These are phyloP conservation scores for Rhypophila decipiens DNA, from an alignment of 495 filamentous ascomycete genomes.

Conservation along the genomic window DNA sequence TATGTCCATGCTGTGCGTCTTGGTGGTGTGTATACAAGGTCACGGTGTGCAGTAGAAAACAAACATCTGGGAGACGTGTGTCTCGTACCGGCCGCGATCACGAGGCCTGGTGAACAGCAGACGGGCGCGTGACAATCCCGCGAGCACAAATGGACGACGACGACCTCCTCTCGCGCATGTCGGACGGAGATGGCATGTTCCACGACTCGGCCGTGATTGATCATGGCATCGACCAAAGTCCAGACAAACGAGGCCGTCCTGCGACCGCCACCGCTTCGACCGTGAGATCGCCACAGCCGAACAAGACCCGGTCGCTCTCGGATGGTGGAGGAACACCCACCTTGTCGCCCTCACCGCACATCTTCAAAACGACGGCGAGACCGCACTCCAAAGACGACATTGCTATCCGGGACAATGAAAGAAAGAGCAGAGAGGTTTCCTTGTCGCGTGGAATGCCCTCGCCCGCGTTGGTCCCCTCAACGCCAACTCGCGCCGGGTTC, in stretches of 20 bases:
- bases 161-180: conserved; percentile 18
- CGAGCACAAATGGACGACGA: conserved; percentile 2
- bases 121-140: background rate
- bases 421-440: conserved; percentile 7
- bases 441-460: background rate
- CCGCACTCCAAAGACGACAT: conserved; percentile 75
- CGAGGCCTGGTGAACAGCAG: background rate
- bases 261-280: too few species aligned
- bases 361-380: conserved; percentile 47
- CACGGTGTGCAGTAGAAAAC: too few species aligned
- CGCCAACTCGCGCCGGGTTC: conserved; percentile 56
- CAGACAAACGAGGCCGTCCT: too few species aligned
- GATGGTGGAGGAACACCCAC: conserved; percentile 44
- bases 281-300: conserved; percentile 18
- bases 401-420: conserved; percentile 35
- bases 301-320: conserved; percentile 42
- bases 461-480: conserved; percentile 17
- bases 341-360: conserved; percentile 62
- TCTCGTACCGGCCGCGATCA: background rate
- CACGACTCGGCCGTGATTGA: conserved; percentile 13
- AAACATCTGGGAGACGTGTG: too few species aligned
- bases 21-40: too few species aligned
- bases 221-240: too few species aligned
- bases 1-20: too few species aligned
- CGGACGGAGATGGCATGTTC: conserved; percentile 16